phyloP scores from a whole-genome alignment of 139 green algal species.

The Picochlorum costavermella region DNA sequence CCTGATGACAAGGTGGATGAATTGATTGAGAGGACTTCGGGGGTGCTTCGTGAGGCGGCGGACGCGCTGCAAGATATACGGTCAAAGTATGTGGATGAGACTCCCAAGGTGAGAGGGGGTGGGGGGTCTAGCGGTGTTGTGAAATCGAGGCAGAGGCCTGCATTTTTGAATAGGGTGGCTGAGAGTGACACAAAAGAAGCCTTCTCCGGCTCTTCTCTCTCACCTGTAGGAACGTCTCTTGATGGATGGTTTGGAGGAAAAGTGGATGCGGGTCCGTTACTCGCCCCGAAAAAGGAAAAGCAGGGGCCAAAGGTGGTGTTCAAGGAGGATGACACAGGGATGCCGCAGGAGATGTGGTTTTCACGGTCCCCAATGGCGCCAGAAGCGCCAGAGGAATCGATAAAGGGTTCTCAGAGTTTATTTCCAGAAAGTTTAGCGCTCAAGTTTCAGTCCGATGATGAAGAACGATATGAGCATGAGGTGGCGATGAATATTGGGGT shows the following conservation, averaged over 20 bases:
- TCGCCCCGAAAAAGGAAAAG: neutral
- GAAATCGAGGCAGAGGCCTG: conserved; percentile 1
- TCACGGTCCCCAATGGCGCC: neutral
- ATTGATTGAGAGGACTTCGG: conserved; percentile 32
- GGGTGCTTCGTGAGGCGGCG: conserved; percentile 33
- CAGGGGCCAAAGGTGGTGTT: neutral
- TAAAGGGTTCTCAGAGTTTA: neutral
- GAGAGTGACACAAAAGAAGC: no score
- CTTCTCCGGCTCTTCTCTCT: neutral
- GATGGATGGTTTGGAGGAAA: conserved; percentile 34
- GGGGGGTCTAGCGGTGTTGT: neutral
- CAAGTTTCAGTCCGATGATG: conserved; percentile 9
- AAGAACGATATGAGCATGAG: conserved; percentile 1
- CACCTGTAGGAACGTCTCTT: neutral
- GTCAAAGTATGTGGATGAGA: neutral
- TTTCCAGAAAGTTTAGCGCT: conserved; percentile 19
- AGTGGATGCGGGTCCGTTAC: conserved; percentile 21
- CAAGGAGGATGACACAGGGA: neutral
- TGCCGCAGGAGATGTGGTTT: neutral
- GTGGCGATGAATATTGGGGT: neutral
- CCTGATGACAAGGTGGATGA: conserved; percentile 20
- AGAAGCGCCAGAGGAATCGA: conserved; percentile 6
- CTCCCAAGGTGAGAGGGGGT: neutral
- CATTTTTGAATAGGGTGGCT: neutral
- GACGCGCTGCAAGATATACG: conserved; percentile 31